Percentiles rank a stretch among this genome's conserved stretches.
phyloP scores from a whole-genome alignment of 2,329 filamentous ascomycete genomes.

The Colletotrichum camelliae region DNA sequence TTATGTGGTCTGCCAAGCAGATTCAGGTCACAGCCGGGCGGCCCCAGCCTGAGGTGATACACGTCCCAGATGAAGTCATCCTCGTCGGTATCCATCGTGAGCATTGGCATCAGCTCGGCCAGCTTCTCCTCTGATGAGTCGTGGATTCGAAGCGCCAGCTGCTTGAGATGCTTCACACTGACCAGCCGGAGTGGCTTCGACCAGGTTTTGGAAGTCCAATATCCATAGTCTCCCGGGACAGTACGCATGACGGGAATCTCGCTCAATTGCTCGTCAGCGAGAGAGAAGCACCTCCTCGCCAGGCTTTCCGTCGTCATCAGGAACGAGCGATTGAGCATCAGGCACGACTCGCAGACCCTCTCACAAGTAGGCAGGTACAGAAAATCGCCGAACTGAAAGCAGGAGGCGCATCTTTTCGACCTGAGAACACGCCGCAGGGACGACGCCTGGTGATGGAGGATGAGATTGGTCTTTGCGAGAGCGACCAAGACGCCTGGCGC shows the following conservation, averaged over 20 bases:
- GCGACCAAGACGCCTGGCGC: slow-evolving; percentile 31
- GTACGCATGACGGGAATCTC: slow-evolving; percentile 24
- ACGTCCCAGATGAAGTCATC: slow-evolving; percentile 22
- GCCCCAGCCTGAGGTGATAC: slow-evolving; percentile 25
- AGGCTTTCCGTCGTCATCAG: slow-evolving; percentile 26
- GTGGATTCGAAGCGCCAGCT: slow-evolving; percentile 29
- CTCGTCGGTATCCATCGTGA: neutral
- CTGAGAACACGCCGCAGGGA: slow-evolving; percentile 27
- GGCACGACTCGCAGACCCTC: slow-evolving; percentile 34
- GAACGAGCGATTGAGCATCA: slow-evolving; percentile 27
- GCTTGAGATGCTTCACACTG: slow-evolving; percentile 32
- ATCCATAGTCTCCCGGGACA: slow-evolving; percentile 28
- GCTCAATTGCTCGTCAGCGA: slow-evolving; percentile 25
- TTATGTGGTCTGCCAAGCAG: neutral
- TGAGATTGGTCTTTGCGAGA: slow-evolving; percentile 27
- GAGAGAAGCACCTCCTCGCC: slow-evolving; percentile 28
- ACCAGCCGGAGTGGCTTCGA: slow-evolving; percentile 27
- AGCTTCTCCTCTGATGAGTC: slow-evolving; percentile 23
- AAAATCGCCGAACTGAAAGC: slow-evolving; percentile 32
- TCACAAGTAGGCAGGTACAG: slow-evolving; percentile 33
- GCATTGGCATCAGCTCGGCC: neutral
- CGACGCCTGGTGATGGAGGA: slow-evolving; percentile 26
- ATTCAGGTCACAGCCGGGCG: slow-evolving; percentile 26
- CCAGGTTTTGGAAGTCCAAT: slow-evolving; percentile 10
- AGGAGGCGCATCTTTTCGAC: slow-evolving; percentile 31